Evolutionary conservation across 2,329 filamentous ascomycete species (phyloP).

Genomic region (Fusarium transvaalense): DNA sequence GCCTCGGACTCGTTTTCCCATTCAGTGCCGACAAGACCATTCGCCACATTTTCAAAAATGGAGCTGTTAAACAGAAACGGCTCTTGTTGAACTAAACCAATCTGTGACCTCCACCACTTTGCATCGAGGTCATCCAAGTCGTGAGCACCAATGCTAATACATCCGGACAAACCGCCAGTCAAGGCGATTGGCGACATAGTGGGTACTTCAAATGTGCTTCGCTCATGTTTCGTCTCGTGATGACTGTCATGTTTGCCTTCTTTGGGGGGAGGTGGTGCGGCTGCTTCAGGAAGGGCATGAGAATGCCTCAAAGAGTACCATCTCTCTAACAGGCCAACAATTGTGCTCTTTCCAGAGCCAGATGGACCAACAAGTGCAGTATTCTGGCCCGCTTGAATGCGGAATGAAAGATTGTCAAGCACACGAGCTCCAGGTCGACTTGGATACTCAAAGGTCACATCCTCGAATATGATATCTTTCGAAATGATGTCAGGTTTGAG

Average conservation of each 20-base stretch:
- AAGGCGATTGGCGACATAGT: neutral
- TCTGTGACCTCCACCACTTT: conserved; percentile 32
- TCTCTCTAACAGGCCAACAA: conserved; percentile 73
- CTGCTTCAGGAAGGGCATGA: conserved; percentile 6
- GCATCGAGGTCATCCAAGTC: conserved; percentile 27
- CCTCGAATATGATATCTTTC: conserved; percentile 62
- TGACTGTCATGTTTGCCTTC: neutral
- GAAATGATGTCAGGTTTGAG: conserved; percentile 42
- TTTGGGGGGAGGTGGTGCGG: neutral
- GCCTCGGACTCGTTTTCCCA: conserved; percentile 55
- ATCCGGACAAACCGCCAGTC: conserved; percentile 10
- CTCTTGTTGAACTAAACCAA: conserved; percentile 64
- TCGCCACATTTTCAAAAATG: conserved; percentile 59
- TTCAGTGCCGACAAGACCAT: conserved; percentile 56
- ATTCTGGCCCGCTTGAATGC: conserved; percentile 68
- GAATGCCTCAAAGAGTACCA: conserved; percentile 64
- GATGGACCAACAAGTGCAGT: conserved; percentile 78
- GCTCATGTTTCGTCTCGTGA: conserved; percentile 3
- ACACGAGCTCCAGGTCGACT: conserved; percentile 32
- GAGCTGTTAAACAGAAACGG: conserved; percentile 66
- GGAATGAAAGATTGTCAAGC: conserved; percentile 63
- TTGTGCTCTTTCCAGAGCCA: conserved; percentile 76
- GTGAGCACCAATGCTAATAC: conserved; percentile 13
- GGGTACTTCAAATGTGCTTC: conserved; percentile 29
- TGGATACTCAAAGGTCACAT: conserved; percentile 37